Evolutionary conservation across 345 rosid species (phyloP).

Genomic region (Bruguiera parviflora): DNA sequence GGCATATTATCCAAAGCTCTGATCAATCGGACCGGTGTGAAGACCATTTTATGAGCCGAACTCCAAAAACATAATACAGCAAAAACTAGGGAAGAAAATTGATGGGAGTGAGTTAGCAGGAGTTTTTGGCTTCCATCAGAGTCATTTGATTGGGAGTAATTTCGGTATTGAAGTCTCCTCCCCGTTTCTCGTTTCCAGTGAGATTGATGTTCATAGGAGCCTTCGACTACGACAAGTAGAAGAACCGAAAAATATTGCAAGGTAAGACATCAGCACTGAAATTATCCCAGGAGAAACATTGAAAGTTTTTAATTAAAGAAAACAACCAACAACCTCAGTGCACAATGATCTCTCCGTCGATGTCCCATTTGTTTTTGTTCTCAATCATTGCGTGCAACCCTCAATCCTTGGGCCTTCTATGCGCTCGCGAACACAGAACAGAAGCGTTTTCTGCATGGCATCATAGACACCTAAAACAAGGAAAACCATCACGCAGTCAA

Average conservation of each 20-base stretch:
- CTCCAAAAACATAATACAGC: slow-evolving; percentile 44
- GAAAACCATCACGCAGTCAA: neutral
- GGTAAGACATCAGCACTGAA: slow-evolving; percentile 1
- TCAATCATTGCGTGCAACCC: slow-evolving; percentile 62
- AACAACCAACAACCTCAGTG: neutral
- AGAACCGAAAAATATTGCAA: slow-evolving; percentile 85
- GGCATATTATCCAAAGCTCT: slow-evolving; percentile 94
- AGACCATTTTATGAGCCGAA: slow-evolving; percentile 92
- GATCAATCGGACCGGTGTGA: slow-evolving; percentile 85
- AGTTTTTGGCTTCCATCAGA: slow-evolving; percentile 23
- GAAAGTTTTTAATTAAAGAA: neutral
- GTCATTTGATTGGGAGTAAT: slow-evolving; percentile 91
- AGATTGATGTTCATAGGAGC: slow-evolving; percentile 79
- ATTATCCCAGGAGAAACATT: neutral
- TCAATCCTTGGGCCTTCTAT: slow-evolving; percentile 80
- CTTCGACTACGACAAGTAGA: slow-evolving; percentile 66
- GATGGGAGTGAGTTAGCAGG: neutral
- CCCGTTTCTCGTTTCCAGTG: slow-evolving; percentile 53
- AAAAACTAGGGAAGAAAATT: neutral
- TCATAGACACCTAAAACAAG: slow-evolving; percentile 66
- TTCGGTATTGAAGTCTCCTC: slow-evolving; percentile 65
- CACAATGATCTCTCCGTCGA: too few relatives aligned
- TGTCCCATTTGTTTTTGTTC: too few relatives aligned
- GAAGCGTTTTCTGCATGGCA: slow-evolving; percentile 80
- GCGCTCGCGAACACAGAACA: slow-evolving; percentile 82